Base-by-base conservation (phyloP, 192 early-diverging fungal genomes). In the Backusella tarrabulga region DNA sequence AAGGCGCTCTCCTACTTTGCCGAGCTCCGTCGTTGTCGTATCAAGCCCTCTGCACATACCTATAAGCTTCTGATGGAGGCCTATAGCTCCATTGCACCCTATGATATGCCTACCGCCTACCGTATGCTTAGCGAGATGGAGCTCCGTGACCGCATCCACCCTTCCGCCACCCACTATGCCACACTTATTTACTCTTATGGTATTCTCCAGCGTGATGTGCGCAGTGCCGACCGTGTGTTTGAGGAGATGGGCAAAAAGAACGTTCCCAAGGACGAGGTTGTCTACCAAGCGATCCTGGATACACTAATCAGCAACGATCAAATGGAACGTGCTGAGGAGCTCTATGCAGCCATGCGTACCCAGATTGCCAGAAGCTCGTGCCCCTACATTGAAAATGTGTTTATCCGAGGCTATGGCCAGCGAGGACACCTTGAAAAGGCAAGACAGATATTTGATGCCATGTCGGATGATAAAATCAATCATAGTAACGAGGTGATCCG, bases 101-200 rank as follows among this genome's bases (percentile, higher is more conserved):
- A 87, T 71, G 84, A 90, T 76, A 80, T 90, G 83, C 70, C 80
- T 2, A 85, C 83, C 17, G 89, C 89, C 21, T 78, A 87, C 52
- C 70, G 77, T 21, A 73, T 90, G 17, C 71, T 90, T 6, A 74
- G 78, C 6, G 77, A 85, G 1, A 83, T 90, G 81, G 73, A 77
- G 46, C 73, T 66, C 7, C 54, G 71, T 34, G 82, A 86, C 29
- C 75, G 76, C 1, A 56, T 87, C 5, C 35, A 60, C 15, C 87
- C 89, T 7, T 77, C 75, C 8, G 81, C 86, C 34, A 83, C 86
- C 0, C 89, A 90, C 54, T 90, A 80, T 50, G 86, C 86, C 4
- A 85, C 87, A 0, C 54, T 90, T 15, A 87, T 90, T 32, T 84
- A 90, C 73, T 79, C 87, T 0, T 90, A 90, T 44, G 89, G 89